phyloP scores from a whole-genome alignment of 83 land plant genomes.

The Picea engelmannii region DNA sequence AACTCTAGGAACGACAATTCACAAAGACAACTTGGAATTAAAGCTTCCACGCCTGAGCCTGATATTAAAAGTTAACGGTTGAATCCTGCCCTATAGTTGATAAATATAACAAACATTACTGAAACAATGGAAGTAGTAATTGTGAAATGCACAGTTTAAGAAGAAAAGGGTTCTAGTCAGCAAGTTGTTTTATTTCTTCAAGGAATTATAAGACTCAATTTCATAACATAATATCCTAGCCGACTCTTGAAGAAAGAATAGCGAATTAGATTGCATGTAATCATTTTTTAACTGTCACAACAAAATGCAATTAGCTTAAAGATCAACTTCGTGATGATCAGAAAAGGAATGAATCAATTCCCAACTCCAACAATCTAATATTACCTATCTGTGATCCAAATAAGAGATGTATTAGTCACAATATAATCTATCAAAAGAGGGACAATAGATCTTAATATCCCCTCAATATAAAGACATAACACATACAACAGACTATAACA shows the following conservation, averaged over 20 bases:
- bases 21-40: too few relatives aligned
- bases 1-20: too few relatives aligned
- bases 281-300: background rate
- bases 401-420: background rate
- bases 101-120: background rate
- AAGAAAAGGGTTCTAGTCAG: background rate
- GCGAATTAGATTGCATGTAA: background rate
- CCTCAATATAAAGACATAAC: too few relatives aligned
- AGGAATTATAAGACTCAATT: too few relatives aligned
- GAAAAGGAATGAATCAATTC: background rate
- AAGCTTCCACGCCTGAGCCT: too few relatives aligned
- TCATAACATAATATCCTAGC: background rate
- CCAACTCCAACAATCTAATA: conserved; percentile 3
- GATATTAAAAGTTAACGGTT: background rate
- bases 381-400: background rate
- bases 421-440: background rate
- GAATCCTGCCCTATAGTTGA: background rate
- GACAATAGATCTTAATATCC: background rate
- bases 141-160: background rate
- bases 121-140: background rate
- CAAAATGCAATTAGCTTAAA: background rate
- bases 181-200: too few relatives aligned
- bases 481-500: too few relatives aligned
- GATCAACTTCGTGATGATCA: background rate
- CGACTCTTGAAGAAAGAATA: background rate